Evolutionary conservation across 202 grass and related monocot genomes (phyloP).

Genomic region (Schoenoplectus tabernaemontani): DNA sequence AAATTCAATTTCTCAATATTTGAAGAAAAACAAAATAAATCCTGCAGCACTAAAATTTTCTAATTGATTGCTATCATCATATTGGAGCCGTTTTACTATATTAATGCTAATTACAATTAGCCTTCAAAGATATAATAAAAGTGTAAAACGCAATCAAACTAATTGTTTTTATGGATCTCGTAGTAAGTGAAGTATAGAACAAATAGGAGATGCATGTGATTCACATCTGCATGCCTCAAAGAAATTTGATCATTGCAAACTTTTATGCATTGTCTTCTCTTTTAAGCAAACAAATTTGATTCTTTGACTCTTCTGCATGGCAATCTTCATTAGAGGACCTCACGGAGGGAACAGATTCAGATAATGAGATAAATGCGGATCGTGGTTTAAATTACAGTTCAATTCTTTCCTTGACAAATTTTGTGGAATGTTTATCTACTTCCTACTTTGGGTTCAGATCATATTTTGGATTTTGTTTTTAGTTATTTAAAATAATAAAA

Average conservation of each 20-base stretch:
- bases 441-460: too few species aligned
- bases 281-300: conserved; percentile 10
- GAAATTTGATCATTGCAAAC: too few species aligned
- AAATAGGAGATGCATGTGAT: background rate
- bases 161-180: background rate
- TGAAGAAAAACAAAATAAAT: too few species aligned
- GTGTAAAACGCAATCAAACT: background rate
- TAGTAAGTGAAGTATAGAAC: background rate
- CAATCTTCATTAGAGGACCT: background rate
- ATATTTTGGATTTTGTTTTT: too few species aligned
- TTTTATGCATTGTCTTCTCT: background rate
- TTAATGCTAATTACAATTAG: too few species aligned
- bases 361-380: background rate
- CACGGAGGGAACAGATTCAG: background rate
- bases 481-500: too few species aligned
- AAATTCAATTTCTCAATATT: too few species aligned
- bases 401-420: too few species aligned
- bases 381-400: background rate
- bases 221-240: conserved; percentile 1
- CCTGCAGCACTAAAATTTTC: too few species aligned
- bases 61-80: too few species aligned
- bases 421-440: too few species aligned
- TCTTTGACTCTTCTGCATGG: background rate
- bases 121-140: background rate
- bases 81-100: too few species aligned